Conservation (phyloP, 257 asterid species). For the Eustoma russellianum region DNA sequence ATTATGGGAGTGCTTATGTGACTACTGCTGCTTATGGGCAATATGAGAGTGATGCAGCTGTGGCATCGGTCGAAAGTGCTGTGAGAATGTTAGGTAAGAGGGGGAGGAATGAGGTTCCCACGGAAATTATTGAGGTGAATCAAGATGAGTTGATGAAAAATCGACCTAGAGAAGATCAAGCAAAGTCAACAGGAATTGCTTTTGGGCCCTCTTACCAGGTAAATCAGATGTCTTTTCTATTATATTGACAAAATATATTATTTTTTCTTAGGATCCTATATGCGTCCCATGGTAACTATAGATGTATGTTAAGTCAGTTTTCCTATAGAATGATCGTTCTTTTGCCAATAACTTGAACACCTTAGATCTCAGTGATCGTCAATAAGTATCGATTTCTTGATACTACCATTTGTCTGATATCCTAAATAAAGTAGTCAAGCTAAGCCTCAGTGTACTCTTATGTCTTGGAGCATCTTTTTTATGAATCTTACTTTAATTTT, state of each 20-base stretch:
- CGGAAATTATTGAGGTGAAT: conserved; percentile 66
- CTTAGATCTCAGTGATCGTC: too few relatives aligned
- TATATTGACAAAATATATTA: neutral
- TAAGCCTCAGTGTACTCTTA: too few relatives aligned
- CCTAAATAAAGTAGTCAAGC: too few relatives aligned
- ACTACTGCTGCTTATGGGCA: conserved; percentile 30
- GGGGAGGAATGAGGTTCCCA: conserved; percentile 60
- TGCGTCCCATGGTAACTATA: neutral
- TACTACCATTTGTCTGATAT: too few relatives aligned
- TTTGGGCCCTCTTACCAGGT: conserved; percentile 95
- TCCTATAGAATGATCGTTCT: too few relatives aligned
- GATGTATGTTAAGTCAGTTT: neutral
- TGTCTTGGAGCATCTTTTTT: too few relatives aligned
- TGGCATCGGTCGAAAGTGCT: conserved; percentile 32
- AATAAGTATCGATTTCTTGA: too few relatives aligned
- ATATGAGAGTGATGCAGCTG: conserved; percentile 35
- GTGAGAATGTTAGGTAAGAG: conserved; percentile 44
- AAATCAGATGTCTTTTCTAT: neutral
- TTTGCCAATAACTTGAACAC: too few relatives aligned
- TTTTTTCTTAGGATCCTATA: neutral
- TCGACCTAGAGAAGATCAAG: conserved; percentile 90
- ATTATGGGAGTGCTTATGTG: conserved; percentile 23
- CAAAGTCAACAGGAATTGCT: conserved; percentile 74
- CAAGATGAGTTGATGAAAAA: conserved; percentile 94
- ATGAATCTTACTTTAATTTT: too few relatives aligned